Conservation (phyloP, 108 stramenopile species). For the Mayamaea pseudoterrestris region DNA sequence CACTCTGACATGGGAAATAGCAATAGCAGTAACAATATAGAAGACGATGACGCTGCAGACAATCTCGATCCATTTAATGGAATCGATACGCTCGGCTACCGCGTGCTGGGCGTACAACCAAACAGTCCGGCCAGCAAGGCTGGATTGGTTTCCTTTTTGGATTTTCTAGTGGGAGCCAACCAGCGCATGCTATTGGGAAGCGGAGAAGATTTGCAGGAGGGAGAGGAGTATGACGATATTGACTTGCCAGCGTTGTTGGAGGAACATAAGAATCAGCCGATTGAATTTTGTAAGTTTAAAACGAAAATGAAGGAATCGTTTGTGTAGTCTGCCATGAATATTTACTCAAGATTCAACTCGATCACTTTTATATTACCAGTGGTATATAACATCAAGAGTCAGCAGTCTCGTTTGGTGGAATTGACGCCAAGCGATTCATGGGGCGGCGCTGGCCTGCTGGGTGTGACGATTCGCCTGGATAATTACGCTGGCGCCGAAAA, state of each 20-base stretch:
- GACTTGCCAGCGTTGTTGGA: slow-evolving; percentile 52
- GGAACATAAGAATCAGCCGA: slow-evolving; percentile 32
- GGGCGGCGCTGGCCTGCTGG: slow-evolving; percentile 90
- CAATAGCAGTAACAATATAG: neutral
- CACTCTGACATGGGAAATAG: neutral
- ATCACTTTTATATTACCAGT: slow-evolving; percentile 15
- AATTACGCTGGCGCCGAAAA: slow-evolving; percentile 82
- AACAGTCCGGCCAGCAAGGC: slow-evolving; percentile 79
- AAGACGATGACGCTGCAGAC: slow-evolving; percentile 1
- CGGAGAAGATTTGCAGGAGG: slow-evolving; percentile 56
- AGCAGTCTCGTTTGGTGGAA: slow-evolving; percentile 57
- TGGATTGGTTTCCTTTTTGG: slow-evolving; percentile 91
- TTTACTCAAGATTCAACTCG: slow-evolving; percentile 1
- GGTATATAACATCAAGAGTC: slow-evolving; percentile 82
- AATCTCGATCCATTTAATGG: slow-evolving; percentile 41
- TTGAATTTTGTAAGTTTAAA: slow-evolving; percentile 46
- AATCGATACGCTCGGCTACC: slow-evolving; percentile 80
- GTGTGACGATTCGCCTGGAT: slow-evolving; percentile 93
- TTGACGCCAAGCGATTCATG: slow-evolving; percentile 73
- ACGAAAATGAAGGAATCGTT: neutral
- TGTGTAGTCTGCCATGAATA: neutral
- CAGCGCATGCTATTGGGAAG: slow-evolving; percentile 58
- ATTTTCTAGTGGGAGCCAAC: slow-evolving; percentile 87
- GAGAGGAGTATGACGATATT: slow-evolving; percentile 73
- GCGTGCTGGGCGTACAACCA: slow-evolving; percentile 92